These are phyloP conservation scores for Starmerella floris DNA, from an alignment of 805 yeast genomes.

Conservation along the genomic window DNA sequence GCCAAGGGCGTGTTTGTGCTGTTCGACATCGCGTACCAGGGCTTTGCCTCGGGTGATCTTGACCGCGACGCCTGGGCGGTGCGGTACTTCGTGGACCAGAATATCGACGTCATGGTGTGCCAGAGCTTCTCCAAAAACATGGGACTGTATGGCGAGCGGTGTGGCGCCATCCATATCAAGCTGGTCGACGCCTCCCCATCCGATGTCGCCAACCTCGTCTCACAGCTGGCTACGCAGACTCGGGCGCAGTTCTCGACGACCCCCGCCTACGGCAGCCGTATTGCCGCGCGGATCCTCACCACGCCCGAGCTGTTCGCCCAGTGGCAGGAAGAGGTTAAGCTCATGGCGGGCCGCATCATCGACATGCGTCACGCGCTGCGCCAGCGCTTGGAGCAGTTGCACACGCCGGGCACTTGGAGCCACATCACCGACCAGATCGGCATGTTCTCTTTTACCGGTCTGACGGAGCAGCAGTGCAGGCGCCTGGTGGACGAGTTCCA, in stretches of 20 bases:
- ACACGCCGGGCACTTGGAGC: conserved; percentile 85
- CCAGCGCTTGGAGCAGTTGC: conserved; percentile 43
- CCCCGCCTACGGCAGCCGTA: conserved; percentile 90
- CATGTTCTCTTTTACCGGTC: conserved; percentile 89
- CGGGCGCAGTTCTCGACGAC: conserved; percentile 86
- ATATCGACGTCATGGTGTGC: conserved; percentile 40
- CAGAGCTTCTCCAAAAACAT: conserved; percentile 92
- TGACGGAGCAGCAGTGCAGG: conserved; percentile 59
- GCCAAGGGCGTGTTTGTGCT: conserved; percentile 57
- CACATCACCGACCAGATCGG: conserved; percentile 87
- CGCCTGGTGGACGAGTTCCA: conserved; percentile 59
- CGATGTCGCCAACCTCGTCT: conserved; percentile 38
- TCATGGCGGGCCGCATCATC: conserved; percentile 76
- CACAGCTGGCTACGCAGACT: conserved; percentile 64
- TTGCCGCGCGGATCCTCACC: conserved; percentile 62
- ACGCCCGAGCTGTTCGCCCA: conserved; percentile 53
- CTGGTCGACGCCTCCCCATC: conserved; percentile 32
- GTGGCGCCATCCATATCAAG: conserved; percentile 58
- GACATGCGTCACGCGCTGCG: conserved; percentile 63
- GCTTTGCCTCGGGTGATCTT: conserved; percentile 77
- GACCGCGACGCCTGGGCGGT: conserved; percentile 54
- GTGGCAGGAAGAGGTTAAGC: conserved; percentile 73
- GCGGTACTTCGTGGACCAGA: conserved; percentile 34
- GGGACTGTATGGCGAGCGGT: conserved; percentile 89
- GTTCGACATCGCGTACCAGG: conserved; percentile 86